These are phyloP conservation scores for Candida buenavistaensis DNA, from an alignment of 1,139 yeast genomes.

Conservation along the genomic window DNA sequence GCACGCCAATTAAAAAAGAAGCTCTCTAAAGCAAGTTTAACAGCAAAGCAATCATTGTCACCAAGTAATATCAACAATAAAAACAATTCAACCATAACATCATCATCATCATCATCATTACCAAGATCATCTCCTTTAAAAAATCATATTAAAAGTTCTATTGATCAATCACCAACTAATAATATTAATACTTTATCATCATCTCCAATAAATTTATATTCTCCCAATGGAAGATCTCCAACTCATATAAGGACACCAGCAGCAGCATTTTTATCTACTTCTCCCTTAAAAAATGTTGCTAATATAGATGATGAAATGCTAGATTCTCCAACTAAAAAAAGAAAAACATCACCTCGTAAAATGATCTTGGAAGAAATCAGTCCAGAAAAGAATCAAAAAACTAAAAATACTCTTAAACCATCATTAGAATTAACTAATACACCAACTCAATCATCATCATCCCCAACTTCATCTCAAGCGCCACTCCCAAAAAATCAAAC, in stretches of 20 bases:
- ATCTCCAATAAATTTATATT: constrained; percentile 37
- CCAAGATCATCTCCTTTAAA: constrained; percentile 35
- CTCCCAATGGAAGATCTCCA: constrained; percentile 44
- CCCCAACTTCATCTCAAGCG: constrained; percentile 5
- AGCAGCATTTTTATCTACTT: constrained; percentile 32
- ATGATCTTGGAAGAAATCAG: constrained; percentile 43
- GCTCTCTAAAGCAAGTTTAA: constrained; percentile 44
- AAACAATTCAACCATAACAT: constrained; percentile 11
- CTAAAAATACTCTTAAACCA: constrained; percentile 32
- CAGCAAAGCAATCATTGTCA: constrained; percentile 43
- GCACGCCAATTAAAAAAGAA: constrained; percentile 48
- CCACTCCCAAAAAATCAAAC: constrained; percentile 20
- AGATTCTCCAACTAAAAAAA: constrained; percentile 38
- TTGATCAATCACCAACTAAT: constrained; percentile 9
- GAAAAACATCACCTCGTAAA: constrained; percentile 25
- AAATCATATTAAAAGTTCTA: constrained; percentile 24
- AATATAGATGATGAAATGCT: constrained; percentile 12
- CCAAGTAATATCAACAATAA: constrained; percentile 20
- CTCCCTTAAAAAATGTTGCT: constrained; percentile 31
- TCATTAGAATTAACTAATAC: constrained; percentile 32
- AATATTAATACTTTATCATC: constrained; percentile 20
- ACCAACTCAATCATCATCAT: constrained; percentile 8
- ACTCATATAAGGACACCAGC: constrained; percentile 43
- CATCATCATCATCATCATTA: constrained; percentile 1
- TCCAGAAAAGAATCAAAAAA: constrained; percentile 18